Conservation (phyloP, 192 early-diverging fungal species). For the Pilobolus umbonatus region DNA sequence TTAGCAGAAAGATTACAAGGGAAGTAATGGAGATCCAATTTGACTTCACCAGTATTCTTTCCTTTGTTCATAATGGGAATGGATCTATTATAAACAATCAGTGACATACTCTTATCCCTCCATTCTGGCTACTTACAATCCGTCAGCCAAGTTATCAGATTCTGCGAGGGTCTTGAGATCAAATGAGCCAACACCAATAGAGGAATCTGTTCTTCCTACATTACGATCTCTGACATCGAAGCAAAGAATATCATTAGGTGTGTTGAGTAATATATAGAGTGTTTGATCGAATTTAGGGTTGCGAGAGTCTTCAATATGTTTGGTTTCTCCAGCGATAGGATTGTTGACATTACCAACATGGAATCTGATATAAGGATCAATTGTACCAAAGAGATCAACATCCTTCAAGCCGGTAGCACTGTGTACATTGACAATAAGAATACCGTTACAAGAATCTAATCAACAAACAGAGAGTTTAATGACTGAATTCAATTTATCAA, state of each 20-base stretch:
- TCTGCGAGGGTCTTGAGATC: conserved; percentile 42
- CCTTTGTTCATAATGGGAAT: conserved; percentile 24
- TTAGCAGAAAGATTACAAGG: conserved; percentile 35
- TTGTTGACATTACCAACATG: conserved; percentile 59
- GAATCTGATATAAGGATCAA: conserved; percentile 84
- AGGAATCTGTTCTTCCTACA: conserved; percentile 64
- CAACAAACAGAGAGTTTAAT: background rate
- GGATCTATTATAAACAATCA: conserved; percentile 16
- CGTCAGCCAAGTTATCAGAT: conserved; percentile 37
- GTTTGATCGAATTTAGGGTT: conserved; percentile 89
- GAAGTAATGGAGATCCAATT: conserved; percentile 33
- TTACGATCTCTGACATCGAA: conserved; percentile 85
- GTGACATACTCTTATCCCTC: background rate
- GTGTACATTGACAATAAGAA: conserved; percentile 75
- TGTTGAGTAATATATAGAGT: conserved; percentile 68
- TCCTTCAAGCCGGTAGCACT: conserved; percentile 82
- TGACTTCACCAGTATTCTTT: conserved; percentile 45
- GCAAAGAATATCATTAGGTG: conserved; percentile 64
- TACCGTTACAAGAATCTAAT: conserved; percentile 74
- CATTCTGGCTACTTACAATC: conserved; percentile 33
- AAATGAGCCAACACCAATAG: conserved; percentile 57
- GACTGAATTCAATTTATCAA: background rate
- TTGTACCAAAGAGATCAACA: conserved; percentile 78
- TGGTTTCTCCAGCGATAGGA: conserved; percentile 57
- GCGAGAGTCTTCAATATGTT: conserved; percentile 64